phyloP scores from a whole-genome alignment of 2,329 filamentous ascomycete species.

The Scedosporium apiospermum region DNA sequence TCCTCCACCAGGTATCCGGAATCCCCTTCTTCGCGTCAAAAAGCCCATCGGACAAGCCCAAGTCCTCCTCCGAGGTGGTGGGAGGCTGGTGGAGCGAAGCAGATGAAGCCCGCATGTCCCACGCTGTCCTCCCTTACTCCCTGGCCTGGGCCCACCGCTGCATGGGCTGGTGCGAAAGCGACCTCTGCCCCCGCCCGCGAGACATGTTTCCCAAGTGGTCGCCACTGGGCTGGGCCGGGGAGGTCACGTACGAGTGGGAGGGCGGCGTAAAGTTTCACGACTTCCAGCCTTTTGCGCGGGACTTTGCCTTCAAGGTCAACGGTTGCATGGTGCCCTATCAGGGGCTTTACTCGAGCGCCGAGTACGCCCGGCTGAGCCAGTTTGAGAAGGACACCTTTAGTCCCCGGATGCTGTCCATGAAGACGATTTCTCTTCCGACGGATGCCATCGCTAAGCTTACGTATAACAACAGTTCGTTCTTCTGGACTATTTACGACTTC shows the following conservation, averaged over 20 bases:
- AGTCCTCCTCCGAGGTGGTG: background rate
- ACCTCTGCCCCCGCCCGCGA: background rate
- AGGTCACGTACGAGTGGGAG: constrained; percentile 2
- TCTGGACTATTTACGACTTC: background rate
- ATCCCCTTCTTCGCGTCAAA: background rate
- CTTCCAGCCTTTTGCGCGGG: background rate
- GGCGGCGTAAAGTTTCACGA: background rate
- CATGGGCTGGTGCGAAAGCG: background rate
- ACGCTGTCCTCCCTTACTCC: background rate
- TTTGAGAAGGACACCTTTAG: constrained; percentile 1
- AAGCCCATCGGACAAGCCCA: background rate
- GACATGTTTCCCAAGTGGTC: background rate
- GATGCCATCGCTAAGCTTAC: background rate
- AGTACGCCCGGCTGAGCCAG: background rate
- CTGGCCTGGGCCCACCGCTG: constrained; percentile 1
- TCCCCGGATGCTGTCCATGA: background rate
- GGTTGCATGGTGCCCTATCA: background rate
- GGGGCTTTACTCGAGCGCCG: background rate
- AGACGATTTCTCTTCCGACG: background rate
- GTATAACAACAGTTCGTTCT: background rate
- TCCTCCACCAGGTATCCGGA: background rate
- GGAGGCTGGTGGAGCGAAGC: background rate
- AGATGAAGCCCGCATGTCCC: background rate
- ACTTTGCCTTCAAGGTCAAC: background rate
- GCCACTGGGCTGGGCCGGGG: background rate